Conservation (phyloP, 1,284 basidiomycete genomes). For the Leccinum subatratum region DNA sequence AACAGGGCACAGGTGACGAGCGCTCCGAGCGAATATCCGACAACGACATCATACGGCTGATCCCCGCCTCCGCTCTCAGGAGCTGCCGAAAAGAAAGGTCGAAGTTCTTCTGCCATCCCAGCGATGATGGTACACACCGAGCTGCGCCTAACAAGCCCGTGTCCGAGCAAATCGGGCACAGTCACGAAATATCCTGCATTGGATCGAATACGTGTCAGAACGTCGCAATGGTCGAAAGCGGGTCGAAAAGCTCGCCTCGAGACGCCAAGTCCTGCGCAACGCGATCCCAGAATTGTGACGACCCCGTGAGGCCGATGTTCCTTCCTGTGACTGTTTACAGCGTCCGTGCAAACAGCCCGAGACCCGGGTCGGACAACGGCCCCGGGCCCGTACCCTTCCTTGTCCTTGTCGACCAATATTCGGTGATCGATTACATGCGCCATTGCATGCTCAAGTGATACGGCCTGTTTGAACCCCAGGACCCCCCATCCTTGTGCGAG, state of each 20-base stretch:
- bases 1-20: slow-evolving; percentile 12
- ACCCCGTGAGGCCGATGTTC: slow-evolving; percentile 7
- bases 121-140: slow-evolving; percentile 17
- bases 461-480: neutral
- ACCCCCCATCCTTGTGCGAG: slow-evolving; percentile 11
- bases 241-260: slow-evolving; percentile 7
- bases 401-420: neutral
- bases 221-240: neutral
- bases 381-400: neutral
- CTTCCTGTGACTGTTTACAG: too few relatives aligned
- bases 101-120: slow-evolving; percentile 14
- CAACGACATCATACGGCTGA: slow-evolving; percentile 8
- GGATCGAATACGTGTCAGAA: neutral
- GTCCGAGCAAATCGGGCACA: slow-evolving; percentile 22
- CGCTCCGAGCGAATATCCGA: slow-evolving; percentile 25
- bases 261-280: slow-evolving; percentile 10
- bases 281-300: slow-evolving; percentile 6
- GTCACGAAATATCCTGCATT: slow-evolving; percentile 17
- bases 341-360: neutral
- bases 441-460: neutral
- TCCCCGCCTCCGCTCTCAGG: neutral
- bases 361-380: slow-evolving; percentile 6
- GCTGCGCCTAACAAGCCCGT: slow-evolving; percentile 15
- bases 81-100: slow-evolving; percentile 7
- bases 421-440: slow-evolving; percentile 9